Evolutionary conservation across 2,329 filamentous ascomycete species (phyloP), one percentile per base, ranked within the genome.

Genomic region (Lasiodiplodia hormozganensis): DNA sequence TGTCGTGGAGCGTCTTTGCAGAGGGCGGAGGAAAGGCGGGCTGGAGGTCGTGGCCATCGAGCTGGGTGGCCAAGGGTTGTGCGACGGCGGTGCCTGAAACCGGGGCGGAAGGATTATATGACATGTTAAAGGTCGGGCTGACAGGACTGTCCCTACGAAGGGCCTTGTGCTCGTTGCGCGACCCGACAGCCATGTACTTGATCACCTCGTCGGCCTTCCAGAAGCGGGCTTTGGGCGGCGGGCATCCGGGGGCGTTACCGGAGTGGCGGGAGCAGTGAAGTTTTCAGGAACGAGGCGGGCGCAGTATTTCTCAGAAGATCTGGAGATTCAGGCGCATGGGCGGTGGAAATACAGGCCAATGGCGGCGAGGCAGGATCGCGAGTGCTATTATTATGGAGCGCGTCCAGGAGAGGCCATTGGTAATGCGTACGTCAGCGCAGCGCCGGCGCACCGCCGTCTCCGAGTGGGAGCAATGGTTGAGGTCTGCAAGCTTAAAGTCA

Each of bases 131-230:
- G 40, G 40, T 43, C 40, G 52, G 64, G 25, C 54, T 66, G 36
- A 51, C 72, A 73, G 69, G 73, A 72, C 71, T 74, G 74, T 75
- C 76, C 77, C 72, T 74, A 77, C 72, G 73, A 73, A 71, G 75
- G 77, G 70, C 74, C 74, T 68, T 79, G 76, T 69, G 76, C 74
- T 25, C 47, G 47, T 60, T 47, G 40, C 43, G 56, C 28, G 56
- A 40, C 71, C 75, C 76, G 68, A 78, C 75, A 76, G 78, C 78
- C 78, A 80, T 80, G 75, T 73, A 77, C 71, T 72, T n/a, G 62
- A 54, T 65, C 51, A 54, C 12, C 56, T 16, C 53, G 38, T 21
- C 11, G 66, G 36, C 31, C 51, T 62, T 68, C 56, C 66, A 52
- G 66, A 68, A 52, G 21, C 34, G n/a, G 18, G 23, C 31, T 28